Percentiles rank a stretch among this genome's conserved stretches.
These are phyloP conservation scores for Erodium trifolium DNA, from an alignment of 441 rosid species.

Conservation along the genomic window DNA sequence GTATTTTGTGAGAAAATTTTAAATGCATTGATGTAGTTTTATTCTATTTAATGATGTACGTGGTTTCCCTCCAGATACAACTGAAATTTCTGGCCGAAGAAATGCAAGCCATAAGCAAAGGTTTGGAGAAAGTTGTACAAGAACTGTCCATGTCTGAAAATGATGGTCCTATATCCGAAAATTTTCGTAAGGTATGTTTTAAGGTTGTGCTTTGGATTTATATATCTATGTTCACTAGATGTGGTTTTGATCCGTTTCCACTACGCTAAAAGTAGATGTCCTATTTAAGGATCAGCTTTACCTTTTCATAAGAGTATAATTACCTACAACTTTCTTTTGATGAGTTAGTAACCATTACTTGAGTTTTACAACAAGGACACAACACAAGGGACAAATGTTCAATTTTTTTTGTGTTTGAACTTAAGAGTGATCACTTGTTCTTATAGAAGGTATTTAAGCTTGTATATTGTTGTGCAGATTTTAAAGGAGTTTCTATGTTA, in stretches of 20 bases:
- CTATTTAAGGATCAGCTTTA: background rate
- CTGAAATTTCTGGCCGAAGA: slow-evolving; percentile 88
- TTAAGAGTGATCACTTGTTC: too few species aligned
- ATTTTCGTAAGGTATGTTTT: slow-evolving; percentile 52
- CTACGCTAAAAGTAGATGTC: background rate
- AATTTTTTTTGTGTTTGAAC: too few species aligned
- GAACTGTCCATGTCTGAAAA: slow-evolving; percentile 75
- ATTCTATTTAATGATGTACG: background rate
- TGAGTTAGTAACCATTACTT: background rate
- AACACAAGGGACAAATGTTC: too few species aligned
- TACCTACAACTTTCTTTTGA: background rate
- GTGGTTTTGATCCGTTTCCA: background rate
- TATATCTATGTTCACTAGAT: background rate
- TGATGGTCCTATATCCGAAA: slow-evolving; percentile 75
- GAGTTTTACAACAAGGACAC: background rate
- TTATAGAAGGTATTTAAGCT: background rate
- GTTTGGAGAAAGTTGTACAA: slow-evolving; percentile 82
- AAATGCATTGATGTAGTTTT: background rate
- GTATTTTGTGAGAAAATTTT: background rate
- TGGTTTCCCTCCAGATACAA: slow-evolving; percentile 56
- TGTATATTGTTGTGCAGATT: slow-evolving; percentile 24
- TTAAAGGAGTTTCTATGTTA: slow-evolving; percentile 54
- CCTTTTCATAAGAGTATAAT: background rate
- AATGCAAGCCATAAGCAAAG: slow-evolving; percentile 26
- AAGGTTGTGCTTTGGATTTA: background rate